Evolutionary conservation across 2,329 filamentous ascomycete genomes (phyloP).

Genomic region (Fusarium citri): DNA sequence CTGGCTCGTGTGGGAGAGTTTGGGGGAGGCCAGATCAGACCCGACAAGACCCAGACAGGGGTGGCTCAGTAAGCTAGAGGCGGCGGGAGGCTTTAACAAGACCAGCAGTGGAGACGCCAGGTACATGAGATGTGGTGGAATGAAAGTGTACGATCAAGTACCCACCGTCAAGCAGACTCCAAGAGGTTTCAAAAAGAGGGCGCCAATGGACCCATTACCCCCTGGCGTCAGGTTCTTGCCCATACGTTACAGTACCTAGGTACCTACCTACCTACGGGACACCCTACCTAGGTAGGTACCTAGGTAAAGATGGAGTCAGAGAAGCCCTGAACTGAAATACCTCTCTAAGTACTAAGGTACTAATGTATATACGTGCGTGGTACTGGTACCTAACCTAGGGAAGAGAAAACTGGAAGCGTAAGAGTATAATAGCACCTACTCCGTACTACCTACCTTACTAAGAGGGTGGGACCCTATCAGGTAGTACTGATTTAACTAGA

Average conservation of each 20-base stretch:
- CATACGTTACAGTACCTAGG: conserved; percentile 33
- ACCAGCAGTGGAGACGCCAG: conserved; percentile 25
- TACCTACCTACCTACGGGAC: too few species aligned
- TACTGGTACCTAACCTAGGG: too few species aligned
- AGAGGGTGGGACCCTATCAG: conserved; percentile 7
- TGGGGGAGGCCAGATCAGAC: conserved; percentile 41
- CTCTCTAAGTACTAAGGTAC: too few species aligned
- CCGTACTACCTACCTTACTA: too few species aligned
- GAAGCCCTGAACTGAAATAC: conserved; percentile 9
- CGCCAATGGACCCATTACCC: conserved; percentile 33
- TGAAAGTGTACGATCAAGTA: conserved; percentile 7
- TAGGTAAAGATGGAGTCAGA: conserved; percentile 13
- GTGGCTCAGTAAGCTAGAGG: conserved; percentile 18
- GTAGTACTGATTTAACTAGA: neutral
- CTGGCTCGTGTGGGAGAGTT: conserved; percentile 35
- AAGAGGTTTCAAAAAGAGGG: conserved; percentile 41
- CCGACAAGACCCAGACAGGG: conserved; percentile 32
- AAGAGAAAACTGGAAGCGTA: neutral
- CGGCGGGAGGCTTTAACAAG: conserved; percentile 37
- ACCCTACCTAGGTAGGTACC: too few species aligned
- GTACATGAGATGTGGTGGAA: conserved; percentile 17
- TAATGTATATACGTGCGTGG: neutral
- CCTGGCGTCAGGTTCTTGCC: conserved; percentile 35
- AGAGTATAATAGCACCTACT: too few species aligned
- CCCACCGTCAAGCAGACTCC: conserved; percentile 18